These are phyloP conservation scores for Lagerstroemia speciosa DNA, from an alignment of 345 rosid genomes.

Conservation along the genomic window DNA sequence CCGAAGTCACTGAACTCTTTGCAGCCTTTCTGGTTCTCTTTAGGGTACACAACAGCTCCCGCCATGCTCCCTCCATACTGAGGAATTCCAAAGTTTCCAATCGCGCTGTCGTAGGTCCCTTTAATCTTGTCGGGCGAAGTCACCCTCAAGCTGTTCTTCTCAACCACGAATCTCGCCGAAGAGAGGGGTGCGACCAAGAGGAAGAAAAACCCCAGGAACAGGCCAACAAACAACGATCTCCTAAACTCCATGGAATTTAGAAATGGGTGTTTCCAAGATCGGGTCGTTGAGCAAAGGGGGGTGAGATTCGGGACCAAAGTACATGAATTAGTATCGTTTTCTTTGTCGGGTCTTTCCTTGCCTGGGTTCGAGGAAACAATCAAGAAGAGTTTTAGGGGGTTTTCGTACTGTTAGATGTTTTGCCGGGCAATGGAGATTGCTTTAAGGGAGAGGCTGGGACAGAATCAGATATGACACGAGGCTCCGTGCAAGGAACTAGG, in stretches of 20 bases:
- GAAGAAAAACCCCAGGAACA: constrained; percentile 32
- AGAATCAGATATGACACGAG: neutral
- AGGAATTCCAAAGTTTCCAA: constrained; percentile 97
- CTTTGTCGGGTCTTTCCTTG: neutral
- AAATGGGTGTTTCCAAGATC: neutral
- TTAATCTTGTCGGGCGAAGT: constrained; percentile 86
- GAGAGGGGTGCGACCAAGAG: constrained; percentile 14
- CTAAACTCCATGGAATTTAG: constrained; percentile 14
- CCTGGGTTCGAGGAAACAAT: neutral
- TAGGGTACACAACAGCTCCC: constrained; percentile 63
- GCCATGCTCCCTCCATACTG: constrained; percentile 99
- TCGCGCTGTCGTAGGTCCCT: constrained; percentile 81
- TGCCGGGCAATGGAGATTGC: neutral
- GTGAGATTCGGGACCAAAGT: neutral
- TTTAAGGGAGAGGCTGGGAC: neutral
- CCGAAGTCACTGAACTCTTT: constrained; percentile 50
- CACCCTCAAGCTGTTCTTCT: constrained; percentile 85
- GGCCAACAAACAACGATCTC: constrained; percentile 8
- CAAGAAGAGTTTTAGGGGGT: neutral
- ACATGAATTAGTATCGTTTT: neutral
- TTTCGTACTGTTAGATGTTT: neutral
- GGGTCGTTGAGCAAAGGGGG: neutral
- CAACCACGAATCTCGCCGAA: constrained; percentile 74
- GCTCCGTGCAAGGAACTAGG: neutral
- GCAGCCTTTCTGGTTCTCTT: constrained; percentile 69